Conservation (phyloP, 2,329 filamentous ascomycete species). For the Colletotrichum shisoi region DNA sequence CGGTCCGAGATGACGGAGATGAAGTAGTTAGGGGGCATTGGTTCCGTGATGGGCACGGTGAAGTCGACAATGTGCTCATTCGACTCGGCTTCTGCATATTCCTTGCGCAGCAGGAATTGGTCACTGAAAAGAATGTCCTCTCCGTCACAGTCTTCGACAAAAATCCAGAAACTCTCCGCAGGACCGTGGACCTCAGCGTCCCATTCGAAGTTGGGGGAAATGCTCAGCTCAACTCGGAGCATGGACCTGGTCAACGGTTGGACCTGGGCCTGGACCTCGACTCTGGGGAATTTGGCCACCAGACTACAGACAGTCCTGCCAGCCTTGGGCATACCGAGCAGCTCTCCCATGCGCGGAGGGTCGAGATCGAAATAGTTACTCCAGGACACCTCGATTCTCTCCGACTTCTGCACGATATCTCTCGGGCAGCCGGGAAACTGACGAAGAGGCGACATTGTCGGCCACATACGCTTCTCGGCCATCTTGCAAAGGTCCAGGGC, state of each 20-base stretch:
- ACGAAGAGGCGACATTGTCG: conserved; percentile 93
- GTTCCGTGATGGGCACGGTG: conserved; percentile 94
- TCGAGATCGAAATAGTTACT: conserved; percentile 94
- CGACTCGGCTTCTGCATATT: conserved; percentile 83
- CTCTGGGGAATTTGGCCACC: conserved; percentile 89
- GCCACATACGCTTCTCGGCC: conserved; percentile 99
- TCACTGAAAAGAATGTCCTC: conserved; percentile 96
- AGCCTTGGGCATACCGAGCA: conserved; percentile 87
- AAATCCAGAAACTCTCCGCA: conserved; percentile 94
- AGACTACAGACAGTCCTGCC: conserved; percentile 85
- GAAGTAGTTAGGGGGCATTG: conserved; percentile 99
- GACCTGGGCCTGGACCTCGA: conserved; percentile 91
- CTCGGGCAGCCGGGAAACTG: conserved; percentile 85
- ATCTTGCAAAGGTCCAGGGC: conserved; percentile 97
- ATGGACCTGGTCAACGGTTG: conserved; percentile 95
- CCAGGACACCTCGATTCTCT: conserved; percentile 95
- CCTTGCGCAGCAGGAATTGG: conserved; percentile 87
- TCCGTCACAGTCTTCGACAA: conserved; percentile 96
- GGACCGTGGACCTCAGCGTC: conserved; percentile 86
- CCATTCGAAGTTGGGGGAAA: conserved; percentile 96
- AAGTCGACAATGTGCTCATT: conserved; percentile 97
- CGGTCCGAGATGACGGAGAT: conserved; percentile 92
- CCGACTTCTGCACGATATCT: conserved; percentile 89
- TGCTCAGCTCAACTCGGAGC: conserved; percentile 86
- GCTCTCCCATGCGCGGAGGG: conserved; percentile 93